Evolutionary conservation across 768 basidiomycete species (phyloP), one percentile per base, ranked within the genome.

Genomic region (Suillus brevipes): DNA sequence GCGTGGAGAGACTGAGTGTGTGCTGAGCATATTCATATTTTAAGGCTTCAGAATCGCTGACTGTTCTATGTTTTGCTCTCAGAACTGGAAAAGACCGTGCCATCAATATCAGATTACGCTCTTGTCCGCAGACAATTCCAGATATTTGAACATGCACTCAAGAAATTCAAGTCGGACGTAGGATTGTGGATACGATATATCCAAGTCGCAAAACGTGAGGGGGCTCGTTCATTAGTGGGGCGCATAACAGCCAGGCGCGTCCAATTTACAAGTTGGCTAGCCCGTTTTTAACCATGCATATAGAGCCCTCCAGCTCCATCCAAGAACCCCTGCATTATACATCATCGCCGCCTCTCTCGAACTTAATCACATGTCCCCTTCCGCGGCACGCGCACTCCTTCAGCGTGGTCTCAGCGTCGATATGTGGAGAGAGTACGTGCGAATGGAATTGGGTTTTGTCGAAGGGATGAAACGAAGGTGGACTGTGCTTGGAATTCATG

Each of bases 111-210:
- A 9, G 91, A 92, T 76, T 94, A 91, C 70, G 90, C 94, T 4
- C 85, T 97, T 61, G 90, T 92, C 34, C 85, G 90, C 66, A 78
- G 95, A 69, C 91, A 94, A 71, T 89, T 94, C 74, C 89, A 93
- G 66, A 94, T 97, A 64, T 94, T 97, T 69, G 94, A 97, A 75
- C 87, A 95, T 23, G 95, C 93, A 2, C 81, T 95, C 25, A 89
- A 85, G 73, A 91, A 89, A 72, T 97, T 98, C 85, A 94, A 93
- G 70, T 84, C 84, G 12, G 95, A 98, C 74, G 82, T 97, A 6
- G 88, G 83, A 4, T 83, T 96, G 10, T 98, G 95, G 95, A 79
- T 92, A 57, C 90, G 95, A 68, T 97, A 97, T 73, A 88, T 96
- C 57, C 83, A 92, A 64, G 83, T 94, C 28, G 95, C 94, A 1